Base-by-base conservation (phyloP, 2,329 filamentous ascomycete species). In the Fusarium euwallaceae region DNA sequence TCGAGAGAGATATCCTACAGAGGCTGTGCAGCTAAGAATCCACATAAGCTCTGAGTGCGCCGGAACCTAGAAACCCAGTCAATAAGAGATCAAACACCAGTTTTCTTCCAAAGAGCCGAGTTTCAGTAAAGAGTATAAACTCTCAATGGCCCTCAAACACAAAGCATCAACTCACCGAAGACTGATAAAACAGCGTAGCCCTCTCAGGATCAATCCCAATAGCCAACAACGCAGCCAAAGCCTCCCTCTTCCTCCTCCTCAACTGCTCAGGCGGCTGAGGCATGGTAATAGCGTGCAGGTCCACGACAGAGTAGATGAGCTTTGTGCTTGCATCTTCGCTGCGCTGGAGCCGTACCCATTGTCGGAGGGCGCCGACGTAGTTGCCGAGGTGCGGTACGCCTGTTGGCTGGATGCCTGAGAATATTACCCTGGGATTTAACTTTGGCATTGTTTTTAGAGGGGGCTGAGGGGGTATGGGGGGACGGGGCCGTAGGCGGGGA, bases 381-480 rank as follows among this genome's bases (percentile, higher is more conserved):
- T 99, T 99, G 65, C 97, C 97, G 34, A 99, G 86, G 82, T 99
- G 97, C 16, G 97, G 97, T 27, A 97, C 89, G 39, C 96, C 97
- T 0, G 97, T 99, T 20, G 97, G 97, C 83, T 99, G 97, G 78
- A 99, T 99, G 63, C 95, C 97, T 4, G 97, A 98, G 86, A 99
- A 98, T 79, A 98, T 90, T 69, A 93, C 87, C 65, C 87, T 73
- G 34, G 70, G 73, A 68, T 51, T 64, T 29, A 67, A n/a, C 27
- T 63, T 72, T 4, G 70, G 56, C 69, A 73, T 74, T 6, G 36
- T 61, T 39, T 34, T 29, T n/a, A 24, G 17, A 27, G 39, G 4
- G 17, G 32, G 60, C 51, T 43, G 51, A 34, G 8, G 11, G 61
- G 12, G 61, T 10, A n/a, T n/a, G n/a, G 87, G 12, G 96, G 95